phyloP scores from a whole-genome alignment of 371 early-diverging fungal genomes.

The Mortierella sp. region DNA sequence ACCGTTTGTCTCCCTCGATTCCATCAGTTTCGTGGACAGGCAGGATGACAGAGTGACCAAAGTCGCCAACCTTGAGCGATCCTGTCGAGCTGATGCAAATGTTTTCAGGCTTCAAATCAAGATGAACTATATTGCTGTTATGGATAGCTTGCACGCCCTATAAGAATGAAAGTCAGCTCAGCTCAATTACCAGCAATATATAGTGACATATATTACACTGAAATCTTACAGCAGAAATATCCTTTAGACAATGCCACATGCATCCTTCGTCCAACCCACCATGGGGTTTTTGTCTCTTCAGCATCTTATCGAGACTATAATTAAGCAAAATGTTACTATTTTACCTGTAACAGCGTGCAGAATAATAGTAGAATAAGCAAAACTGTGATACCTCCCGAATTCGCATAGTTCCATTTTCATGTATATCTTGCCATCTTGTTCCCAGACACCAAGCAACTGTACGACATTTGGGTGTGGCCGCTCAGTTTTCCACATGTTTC shows the following conservation, averaged over 20 bases:
- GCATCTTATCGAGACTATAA: neutral
- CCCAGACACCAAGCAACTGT: slow-evolving; percentile 1
- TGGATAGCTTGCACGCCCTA: slow-evolving; percentile 14
- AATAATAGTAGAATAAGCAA: neutral
- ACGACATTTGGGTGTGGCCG: neutral
- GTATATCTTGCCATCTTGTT: neutral
- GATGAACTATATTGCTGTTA: neutral
- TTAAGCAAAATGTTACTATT: too few relatives aligned
- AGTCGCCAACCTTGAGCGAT: slow-evolving; percentile 7
- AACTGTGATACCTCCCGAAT: neutral
- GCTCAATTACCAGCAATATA: neutral
- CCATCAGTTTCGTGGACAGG: slow-evolving; percentile 5
- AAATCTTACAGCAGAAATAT: slow-evolving; percentile 2
- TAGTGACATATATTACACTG: neutral
- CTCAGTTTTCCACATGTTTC: slow-evolving; percentile 7
- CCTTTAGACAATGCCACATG: slow-evolving; percentile 1
- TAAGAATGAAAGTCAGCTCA: neutral
- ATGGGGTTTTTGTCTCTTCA: neutral
- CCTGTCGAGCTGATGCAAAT: neutral
- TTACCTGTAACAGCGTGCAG: too few relatives aligned
- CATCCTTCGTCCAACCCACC: neutral
- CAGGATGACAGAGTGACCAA: slow-evolving; percentile 8
- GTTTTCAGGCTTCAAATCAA: slow-evolving; percentile 10
- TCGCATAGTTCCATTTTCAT: slow-evolving; percentile 1
- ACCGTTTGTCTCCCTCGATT: slow-evolving; percentile 2